Evolutionary conservation across 2,329 filamentous ascomycete genomes (phyloP).

Genomic region (Epichloe typhina): DNA sequence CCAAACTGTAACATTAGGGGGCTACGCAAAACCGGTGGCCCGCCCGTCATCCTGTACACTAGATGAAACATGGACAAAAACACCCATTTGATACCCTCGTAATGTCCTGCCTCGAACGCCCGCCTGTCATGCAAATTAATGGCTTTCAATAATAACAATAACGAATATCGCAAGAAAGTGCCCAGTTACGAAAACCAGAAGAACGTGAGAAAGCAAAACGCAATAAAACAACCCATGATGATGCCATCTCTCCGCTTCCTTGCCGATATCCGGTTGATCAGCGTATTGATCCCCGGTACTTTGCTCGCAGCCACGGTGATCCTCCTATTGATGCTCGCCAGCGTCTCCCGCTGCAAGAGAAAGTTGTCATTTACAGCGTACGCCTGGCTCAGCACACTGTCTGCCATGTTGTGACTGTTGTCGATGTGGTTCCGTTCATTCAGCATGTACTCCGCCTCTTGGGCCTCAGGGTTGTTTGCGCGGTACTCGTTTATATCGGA

Average conservation of each 20-base stretch:
- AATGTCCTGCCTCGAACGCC: conserved; percentile 17
- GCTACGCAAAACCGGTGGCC: background rate
- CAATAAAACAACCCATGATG: conserved; percentile 83
- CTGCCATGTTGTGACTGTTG: conserved; percentile 76
- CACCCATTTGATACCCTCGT: conserved; percentile 22
- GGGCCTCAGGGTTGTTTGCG: conserved; percentile 63
- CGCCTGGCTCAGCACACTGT: conserved; percentile 84
- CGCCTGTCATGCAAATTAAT: conserved; percentile 10
- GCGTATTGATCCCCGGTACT: conserved; percentile 80
- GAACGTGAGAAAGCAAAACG: conserved; percentile 78
- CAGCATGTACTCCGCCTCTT: conserved; percentile 95
- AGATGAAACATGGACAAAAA: conserved; percentile 1
- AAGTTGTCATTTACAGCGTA: conserved; percentile 96
- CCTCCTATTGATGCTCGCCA: conserved; percentile 77
- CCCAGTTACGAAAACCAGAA: conserved; percentile 54
- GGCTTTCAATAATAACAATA: background rate
- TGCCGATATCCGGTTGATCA: conserved; percentile 85
- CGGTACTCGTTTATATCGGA: conserved; percentile 87
- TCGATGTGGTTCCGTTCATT: conserved; percentile 78
- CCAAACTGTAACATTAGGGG: background rate
- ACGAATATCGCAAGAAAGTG: background rate
- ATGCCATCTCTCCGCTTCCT: conserved; percentile 93
- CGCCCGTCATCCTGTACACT: conserved; percentile 16
- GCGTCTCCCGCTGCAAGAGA: conserved; percentile 69
- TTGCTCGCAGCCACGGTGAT: conserved; percentile 84